Evolutionary conservation across 2,329 filamentous ascomycete species (phyloP).

Genomic region (Emericellopsis cladophorae): DNA sequence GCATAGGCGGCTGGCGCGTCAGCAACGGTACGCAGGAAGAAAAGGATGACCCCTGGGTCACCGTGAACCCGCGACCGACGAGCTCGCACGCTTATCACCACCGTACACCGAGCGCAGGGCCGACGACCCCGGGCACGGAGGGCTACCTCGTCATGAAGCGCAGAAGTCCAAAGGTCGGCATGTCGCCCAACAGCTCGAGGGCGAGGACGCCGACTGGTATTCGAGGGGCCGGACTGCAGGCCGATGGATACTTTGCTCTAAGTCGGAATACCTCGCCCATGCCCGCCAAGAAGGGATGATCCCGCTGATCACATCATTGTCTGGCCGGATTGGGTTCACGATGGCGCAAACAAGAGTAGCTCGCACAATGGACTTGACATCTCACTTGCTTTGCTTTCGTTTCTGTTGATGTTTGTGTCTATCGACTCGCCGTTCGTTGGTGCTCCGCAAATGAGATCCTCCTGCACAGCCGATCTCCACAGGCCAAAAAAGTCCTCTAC

Average conservation of each 20-base stretch:
- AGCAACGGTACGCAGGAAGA: conserved; percentile 14
- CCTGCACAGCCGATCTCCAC: no score
- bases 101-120: conserved; percentile 25
- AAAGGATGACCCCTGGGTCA: conserved; percentile 32
- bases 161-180: conserved; percentile 8
- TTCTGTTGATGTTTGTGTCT: no score
- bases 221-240: conserved; percentile 10
- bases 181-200: conserved; percentile 33
- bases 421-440: no score
- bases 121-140: conserved; percentile 24
- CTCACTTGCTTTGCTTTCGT: no score
- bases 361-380: no score
- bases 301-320: no score
- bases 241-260: conserved; percentile 27
- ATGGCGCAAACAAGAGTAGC: no score
- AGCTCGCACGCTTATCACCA: conserved; percentile 15
- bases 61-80: conserved; percentile 38
- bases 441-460: no score
- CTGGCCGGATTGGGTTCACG: no score
- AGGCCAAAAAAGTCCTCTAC: no score
- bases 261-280: conserved; percentile 15
- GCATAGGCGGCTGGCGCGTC: conserved; percentile 43
- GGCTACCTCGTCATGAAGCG: conserved; percentile 31
- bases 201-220: conserved; percentile 31
- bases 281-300: conserved; percentile 12